These are phyloP conservation scores for Podospora didyma DNA, from an alignment of 495 filamentous ascomycete genomes.

Conservation along the genomic window DNA sequence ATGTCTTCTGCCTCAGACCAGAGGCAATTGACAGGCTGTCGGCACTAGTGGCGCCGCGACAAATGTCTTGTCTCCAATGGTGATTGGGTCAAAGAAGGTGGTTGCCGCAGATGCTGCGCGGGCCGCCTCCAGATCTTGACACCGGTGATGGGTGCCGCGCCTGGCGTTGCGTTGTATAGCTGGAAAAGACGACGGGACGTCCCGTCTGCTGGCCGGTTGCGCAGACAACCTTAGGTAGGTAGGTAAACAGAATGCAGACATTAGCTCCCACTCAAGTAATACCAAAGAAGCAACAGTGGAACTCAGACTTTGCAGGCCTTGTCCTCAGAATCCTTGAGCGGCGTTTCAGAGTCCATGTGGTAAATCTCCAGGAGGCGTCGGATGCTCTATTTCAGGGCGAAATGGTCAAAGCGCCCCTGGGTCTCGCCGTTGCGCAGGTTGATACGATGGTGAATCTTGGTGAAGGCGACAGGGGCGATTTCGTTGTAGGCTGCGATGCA, in stretches of 20 bases:
- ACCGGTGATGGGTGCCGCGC: too few relatives aligned
- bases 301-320: slow-evolving; percentile 1
- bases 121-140: too few relatives aligned
- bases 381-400: background rate
- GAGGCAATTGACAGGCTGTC: too few relatives aligned
- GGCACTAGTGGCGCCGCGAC: too few relatives aligned
- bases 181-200: slow-evolving; percentile 36
- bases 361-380: slow-evolving; percentile 17
- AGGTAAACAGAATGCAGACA: background rate
- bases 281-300: background rate
- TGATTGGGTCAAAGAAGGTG: too few relatives aligned
- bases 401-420: slow-evolving; percentile 28
- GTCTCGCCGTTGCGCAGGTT: slow-evolving; percentile 27
- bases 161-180: too few relatives aligned
- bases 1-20: too few relatives aligned
- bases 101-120: too few relatives aligned
- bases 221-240: slow-evolving; percentile 47
- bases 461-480: slow-evolving; percentile 36
- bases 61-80: too few relatives aligned
- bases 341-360: slow-evolving; percentile 31
- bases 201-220: slow-evolving; percentile 36
- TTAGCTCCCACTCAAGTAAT: too few relatives aligned
- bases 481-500: slow-evolving; percentile 42
- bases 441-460: slow-evolving; percentile 25
- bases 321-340: slow-evolving; percentile 29